Conservation (phyloP, 1,284 basidiomycete genomes). For the Ceratorhiza oryzae-sativae region DNA sequence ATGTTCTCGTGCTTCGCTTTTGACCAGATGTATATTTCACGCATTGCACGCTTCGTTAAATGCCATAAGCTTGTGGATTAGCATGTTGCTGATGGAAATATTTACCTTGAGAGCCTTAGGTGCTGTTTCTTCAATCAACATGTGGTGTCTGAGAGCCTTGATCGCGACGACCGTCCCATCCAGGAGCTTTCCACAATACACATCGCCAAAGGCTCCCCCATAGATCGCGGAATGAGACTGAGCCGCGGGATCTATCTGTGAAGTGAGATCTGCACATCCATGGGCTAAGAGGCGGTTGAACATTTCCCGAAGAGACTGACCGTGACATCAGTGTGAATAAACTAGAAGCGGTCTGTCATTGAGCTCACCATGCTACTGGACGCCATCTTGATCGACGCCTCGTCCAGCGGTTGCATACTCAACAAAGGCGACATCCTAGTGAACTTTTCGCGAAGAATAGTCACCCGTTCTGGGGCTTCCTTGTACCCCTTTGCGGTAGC, state of each 20-base stretch:
- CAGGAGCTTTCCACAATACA: background rate
- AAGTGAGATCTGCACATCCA: slow-evolving; percentile 7
- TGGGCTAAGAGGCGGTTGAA: background rate
- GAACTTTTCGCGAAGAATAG: background rate
- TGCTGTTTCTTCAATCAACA: background rate
- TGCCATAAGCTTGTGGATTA: background rate
- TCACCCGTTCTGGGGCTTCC: background rate
- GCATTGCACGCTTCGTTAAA: slow-evolving; percentile 18
- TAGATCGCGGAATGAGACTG: background rate
- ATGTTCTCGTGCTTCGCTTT: slow-evolving; percentile 2
- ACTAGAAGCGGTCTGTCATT: background rate
- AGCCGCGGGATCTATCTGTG: background rate
- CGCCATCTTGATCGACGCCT: background rate
- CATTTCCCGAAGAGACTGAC: slow-evolving; percentile 7
- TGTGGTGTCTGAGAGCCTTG: background rate
- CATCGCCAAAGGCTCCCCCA: slow-evolving; percentile 12
- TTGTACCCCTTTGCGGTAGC: slow-evolving; percentile 19
- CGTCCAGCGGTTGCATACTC: background rate
- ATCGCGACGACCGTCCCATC: slow-evolving; percentile 1
- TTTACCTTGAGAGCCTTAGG: slow-evolving; percentile 13
- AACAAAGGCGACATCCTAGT: background rate
- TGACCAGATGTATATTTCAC: slow-evolving; percentile 16
- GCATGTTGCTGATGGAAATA: background rate
- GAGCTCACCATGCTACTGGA: slow-evolving; percentile 12
- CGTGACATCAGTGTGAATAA: background rate